Percentiles rank a stretch among this genome's conserved stretches.
Conservation (phyloP, 164 flowering plant genomes). For the Magnolia kwangsiensis region DNA sequence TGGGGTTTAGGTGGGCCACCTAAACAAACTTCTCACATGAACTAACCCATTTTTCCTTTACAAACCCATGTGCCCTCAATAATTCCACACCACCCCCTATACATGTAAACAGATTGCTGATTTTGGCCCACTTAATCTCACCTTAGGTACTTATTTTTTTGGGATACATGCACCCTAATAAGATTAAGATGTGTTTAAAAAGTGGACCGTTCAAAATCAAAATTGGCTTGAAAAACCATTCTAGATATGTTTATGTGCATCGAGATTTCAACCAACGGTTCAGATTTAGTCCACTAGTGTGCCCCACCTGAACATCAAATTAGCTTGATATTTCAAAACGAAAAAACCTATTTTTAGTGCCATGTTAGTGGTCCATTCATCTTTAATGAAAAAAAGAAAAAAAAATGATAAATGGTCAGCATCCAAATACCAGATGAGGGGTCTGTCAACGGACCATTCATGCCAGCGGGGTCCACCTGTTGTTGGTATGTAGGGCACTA, state of each 20-base stretch:
- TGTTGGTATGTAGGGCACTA: background rate
- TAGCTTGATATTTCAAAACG: background rate
- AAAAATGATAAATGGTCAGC: background rate
- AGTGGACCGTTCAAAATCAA: too few relatives aligned
- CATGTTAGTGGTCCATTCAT: background rate
- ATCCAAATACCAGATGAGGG: too few relatives aligned
- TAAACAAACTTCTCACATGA: slow-evolving; percentile 47
- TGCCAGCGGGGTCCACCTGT: background rate
- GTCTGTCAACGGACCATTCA: background rate
- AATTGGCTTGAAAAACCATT: too few relatives aligned
- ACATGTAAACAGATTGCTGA: background rate
- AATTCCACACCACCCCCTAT: background rate
- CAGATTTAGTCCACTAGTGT: too few relatives aligned
- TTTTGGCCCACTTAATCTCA: too few relatives aligned
- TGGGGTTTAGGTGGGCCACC: slow-evolving; percentile 31
- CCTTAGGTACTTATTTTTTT: too few relatives aligned
- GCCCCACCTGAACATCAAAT: too few relatives aligned
- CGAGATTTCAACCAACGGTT: too few relatives aligned
- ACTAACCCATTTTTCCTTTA: slow-evolving; percentile 38
- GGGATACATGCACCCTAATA: too few relatives aligned
- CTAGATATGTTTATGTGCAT: too few relatives aligned
- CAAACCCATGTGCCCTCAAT: slow-evolving; percentile 34
- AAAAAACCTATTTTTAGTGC: background rate
- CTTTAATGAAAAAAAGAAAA: background rate
- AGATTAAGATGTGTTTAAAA: too few relatives aligned